Evolutionary conservation across 352 stramenopile species (phyloP), one percentile per base, ranked within the genome.

Genomic region (Pilasporangium apinafurcum): DNA sequence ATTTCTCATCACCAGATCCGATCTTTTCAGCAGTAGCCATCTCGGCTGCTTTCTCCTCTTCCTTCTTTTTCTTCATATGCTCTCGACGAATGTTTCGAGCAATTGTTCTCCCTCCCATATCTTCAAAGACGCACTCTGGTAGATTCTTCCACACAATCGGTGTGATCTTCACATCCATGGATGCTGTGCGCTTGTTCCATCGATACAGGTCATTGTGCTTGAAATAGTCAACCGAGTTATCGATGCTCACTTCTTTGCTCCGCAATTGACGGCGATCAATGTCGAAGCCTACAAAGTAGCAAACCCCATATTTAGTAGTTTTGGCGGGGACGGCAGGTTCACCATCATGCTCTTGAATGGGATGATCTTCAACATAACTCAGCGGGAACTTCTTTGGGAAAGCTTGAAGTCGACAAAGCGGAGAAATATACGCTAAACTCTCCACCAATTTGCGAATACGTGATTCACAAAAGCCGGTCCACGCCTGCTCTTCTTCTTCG

Each of bases 381-480:
- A 93, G 51, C 20, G 81, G 74, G 34, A 85, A 95, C 53, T 91
- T 92, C 47, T 92, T 92, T 9, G 83, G 82, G 51, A 86, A 92
- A 9, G 83, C 78, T n/a, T 79, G 81, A 25, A 95, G 63, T 12
- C 67, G 72, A 44, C 79, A 92, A 2, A 95, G 62, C 44, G 79
- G 62, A 18, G 80, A 75, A 47, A 83, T 90, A 52, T 90, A 92
- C 18, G 81, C 77, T 28, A 95, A 55, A 29, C 75, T 86, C 35
- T 93, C 75, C 43, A 97, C 82, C 1, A 98, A 60, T 24, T 97
- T 87, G 29, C 92, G 75, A 42, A 98, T 82, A 38, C 88, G 84
- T 27, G 87, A 96, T 62, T 98, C 92, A 44, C 91, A 97, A 46
- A 97, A 94, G 31, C 90, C 83, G 48, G 86, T 95, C 95, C 95